phyloP scores from a whole-genome alignment of 176 grass and related monocot genomes.

The Puya raimondii region DNA sequence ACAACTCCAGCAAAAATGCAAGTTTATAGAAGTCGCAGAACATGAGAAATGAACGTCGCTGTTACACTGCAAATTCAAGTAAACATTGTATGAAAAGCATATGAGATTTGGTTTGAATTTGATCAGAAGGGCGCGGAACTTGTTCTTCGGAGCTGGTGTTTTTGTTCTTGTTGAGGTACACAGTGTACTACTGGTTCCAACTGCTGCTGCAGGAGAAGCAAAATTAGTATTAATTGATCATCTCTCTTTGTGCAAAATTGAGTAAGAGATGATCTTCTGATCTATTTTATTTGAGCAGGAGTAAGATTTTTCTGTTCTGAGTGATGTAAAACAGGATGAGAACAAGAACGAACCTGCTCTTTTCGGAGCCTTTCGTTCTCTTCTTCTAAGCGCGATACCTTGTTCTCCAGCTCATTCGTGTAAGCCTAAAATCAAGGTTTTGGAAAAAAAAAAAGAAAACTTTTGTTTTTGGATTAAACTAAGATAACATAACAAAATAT shows the following conservation, averaged over 20 bases:
- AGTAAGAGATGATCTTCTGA: too few species aligned
- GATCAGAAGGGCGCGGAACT: conserved; percentile 73
- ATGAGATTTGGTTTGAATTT: conserved; percentile 30
- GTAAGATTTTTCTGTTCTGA: too few species aligned
- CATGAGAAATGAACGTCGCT: conserved; percentile 15
- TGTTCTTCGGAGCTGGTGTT: conserved; percentile 46
- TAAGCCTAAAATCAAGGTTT: conserved; percentile 8
- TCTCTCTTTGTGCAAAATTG: background rate
- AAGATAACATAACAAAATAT: too few species aligned
- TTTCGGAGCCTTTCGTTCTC: conserved; percentile 24
- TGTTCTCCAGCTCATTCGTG: conserved; percentile 27
- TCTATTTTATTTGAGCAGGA: too few species aligned
- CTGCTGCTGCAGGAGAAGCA: conserved; percentile 36
- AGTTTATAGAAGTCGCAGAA: background rate
- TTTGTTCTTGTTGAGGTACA: conserved; percentile 39
- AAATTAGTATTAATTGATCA: conserved; percentile 3
- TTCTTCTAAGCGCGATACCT: conserved; percentile 21
- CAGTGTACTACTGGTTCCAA: conserved; percentile 38
- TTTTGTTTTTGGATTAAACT: too few species aligned
- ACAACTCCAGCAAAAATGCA: conserved; percentile 4
- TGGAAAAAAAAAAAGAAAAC: too few species aligned
- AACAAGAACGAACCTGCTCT: background rate
- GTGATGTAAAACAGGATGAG: background rate
- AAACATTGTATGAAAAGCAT: conserved; percentile 16
- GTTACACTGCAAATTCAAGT: background rate